Evolutionary conservation across 768 basidiomycete species (phyloP).

Genomic region (Agaricus sinodeliciosus): DNA sequence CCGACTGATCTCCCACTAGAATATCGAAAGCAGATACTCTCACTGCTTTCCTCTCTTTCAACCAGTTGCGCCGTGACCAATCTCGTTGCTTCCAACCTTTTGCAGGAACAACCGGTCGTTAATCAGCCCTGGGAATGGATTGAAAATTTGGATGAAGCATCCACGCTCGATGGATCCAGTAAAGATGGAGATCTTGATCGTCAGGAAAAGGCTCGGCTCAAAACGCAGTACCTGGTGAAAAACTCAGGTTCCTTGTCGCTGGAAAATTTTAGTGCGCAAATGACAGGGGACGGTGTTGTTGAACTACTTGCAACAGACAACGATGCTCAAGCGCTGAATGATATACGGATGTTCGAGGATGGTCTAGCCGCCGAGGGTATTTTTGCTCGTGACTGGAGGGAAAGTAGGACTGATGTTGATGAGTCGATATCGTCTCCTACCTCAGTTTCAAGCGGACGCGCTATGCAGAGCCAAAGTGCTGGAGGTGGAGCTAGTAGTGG

Average conservation of each 20-base stretch:
- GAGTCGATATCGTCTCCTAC: constrained; percentile 18
- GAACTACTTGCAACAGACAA: constrained; percentile 21
- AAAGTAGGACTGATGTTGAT: constrained; percentile 48
- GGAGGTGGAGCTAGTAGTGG: constrained; percentile 8
- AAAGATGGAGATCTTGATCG: constrained; percentile 34
- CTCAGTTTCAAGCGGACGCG: constrained; percentile 17
- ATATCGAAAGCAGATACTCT: constrained; percentile 49
- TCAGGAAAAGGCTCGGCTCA: constrained; percentile 30
- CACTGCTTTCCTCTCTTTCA: constrained; percentile 52
- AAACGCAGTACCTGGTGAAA: constrained; percentile 35
- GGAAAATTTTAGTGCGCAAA: constrained; percentile 59
- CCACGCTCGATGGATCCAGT: constrained; percentile 36
- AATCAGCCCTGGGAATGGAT: constrained; percentile 88
- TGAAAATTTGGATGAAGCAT: constrained; percentile 63
- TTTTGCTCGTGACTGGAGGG: constrained; percentile 73
- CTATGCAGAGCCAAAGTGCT: constrained; percentile 4
- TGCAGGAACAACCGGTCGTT: constrained; percentile 46
- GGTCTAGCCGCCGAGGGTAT: constrained; percentile 54
- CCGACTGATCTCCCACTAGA: constrained; percentile 50
- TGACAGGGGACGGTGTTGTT: constrained; percentile 55
- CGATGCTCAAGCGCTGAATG: constrained; percentile 31
- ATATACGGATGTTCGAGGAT: constrained; percentile 60
- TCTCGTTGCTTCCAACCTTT: constrained; percentile 46
- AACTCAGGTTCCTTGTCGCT: constrained; percentile 70
- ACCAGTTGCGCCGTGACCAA: constrained; percentile 44